Evolutionary conservation across 768 basidiomycete species (phyloP).

Genomic region (Psilocybe subaeruginosa): DNA sequence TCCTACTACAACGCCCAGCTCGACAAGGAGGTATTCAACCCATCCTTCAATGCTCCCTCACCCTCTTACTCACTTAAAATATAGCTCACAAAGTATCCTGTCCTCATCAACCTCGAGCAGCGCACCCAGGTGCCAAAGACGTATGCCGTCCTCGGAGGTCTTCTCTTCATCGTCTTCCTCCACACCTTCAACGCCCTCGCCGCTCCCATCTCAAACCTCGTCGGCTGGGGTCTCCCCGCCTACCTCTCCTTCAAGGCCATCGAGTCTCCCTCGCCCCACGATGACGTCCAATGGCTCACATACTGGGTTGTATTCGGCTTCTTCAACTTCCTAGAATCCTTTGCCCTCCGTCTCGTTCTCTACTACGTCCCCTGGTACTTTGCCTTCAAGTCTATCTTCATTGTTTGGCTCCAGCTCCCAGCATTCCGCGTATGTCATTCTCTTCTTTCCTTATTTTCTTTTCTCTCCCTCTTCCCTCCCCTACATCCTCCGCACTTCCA

Average conservation of each 20-base stretch:
- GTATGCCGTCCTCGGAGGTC: constrained; percentile 78
- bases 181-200: constrained; percentile 93
- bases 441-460: constrained; percentile 1
- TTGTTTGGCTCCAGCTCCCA: constrained; percentile 91
- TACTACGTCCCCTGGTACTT: constrained; percentile 97
- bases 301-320: constrained; percentile 97
- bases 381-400: constrained; percentile 88
- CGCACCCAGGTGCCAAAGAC: constrained; percentile 94
- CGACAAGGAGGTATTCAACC: constrained; percentile 87
- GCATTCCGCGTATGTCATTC: constrained; percentile 71
- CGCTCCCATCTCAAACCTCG: constrained; percentile 88
- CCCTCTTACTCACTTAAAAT: too few species aligned
- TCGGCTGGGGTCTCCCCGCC: constrained; percentile 94
- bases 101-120: constrained; percentile 82
- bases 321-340: constrained; percentile 90
- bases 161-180: constrained; percentile 67
- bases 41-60: constrained; percentile 23
- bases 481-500: not conserved
- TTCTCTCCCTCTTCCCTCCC: not conserved
- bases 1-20: constrained; percentile 84
- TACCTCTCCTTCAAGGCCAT: constrained; percentile 96
- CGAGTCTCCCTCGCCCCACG: constrained; percentile 78
- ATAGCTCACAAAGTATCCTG: constrained; percentile 84
- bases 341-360: constrained; percentile 81
- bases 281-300: constrained; percentile 95